These are phyloP conservation scores for Escovopsis weberi DNA, from an alignment of 2,329 filamentous ascomycete species.

Conservation along the genomic window DNA sequence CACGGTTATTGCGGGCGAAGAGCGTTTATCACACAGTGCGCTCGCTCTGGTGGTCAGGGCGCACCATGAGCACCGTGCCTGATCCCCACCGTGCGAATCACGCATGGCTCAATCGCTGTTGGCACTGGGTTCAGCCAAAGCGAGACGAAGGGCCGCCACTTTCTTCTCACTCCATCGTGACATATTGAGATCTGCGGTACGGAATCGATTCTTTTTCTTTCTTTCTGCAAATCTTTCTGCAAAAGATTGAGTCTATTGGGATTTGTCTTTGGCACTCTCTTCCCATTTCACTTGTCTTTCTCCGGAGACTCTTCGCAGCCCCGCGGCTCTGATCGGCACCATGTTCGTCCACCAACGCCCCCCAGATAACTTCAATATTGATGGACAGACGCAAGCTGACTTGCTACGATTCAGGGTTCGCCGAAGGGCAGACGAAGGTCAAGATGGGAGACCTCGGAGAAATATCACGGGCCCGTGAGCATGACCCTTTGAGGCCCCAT, in stretches of 20 bases:
- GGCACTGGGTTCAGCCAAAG: constrained; percentile 8
- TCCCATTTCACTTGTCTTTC: too few relatives aligned
- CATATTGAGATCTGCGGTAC: too few relatives aligned
- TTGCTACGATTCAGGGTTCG: constrained; percentile 5
- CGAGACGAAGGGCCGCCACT: constrained; percentile 1
- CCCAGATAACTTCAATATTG: background rate
- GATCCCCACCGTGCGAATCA: constrained; percentile 8
- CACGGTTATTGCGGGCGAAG: constrained; percentile 6
- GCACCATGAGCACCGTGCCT: constrained; percentile 21
- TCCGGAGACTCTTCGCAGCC: background rate
- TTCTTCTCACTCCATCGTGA: background rate
- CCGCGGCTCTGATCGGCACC: background rate
- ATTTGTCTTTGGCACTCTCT: too few relatives aligned
- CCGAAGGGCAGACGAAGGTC: constrained; percentile 7
- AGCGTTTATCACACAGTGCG: too few relatives aligned
- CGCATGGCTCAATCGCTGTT: constrained; percentile 2
- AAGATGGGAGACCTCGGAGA: constrained; percentile 12
- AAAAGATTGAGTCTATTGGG: too few relatives aligned
- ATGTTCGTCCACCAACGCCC: constrained; percentile 1
- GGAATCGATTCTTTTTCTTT: too few relatives aligned
- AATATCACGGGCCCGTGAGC: constrained; percentile 27
- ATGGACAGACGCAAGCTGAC: background rate
- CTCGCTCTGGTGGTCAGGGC: constrained; percentile 3
- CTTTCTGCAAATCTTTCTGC: too few relatives aligned
- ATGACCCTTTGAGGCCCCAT: background rate